A percentile compares a stretch with the other conserved stretches of the same genome.
Conservation (phyloP, 2,329 filamentous ascomycete genomes). For the Nemania sp. region DNA sequence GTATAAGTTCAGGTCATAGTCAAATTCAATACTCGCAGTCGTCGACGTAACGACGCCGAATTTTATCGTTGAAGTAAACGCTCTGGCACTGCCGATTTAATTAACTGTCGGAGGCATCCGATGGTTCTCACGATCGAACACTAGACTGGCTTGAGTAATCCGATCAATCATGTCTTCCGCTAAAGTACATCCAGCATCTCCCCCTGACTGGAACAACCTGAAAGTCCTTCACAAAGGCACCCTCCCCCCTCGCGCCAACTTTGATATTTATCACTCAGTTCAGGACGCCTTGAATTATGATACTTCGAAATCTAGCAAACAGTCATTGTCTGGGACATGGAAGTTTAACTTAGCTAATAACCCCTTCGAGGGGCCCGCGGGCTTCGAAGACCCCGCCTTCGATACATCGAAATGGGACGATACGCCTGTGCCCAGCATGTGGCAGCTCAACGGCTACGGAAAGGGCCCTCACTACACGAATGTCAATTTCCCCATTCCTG, state of each 20-base stretch:
- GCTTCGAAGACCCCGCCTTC: conserved; percentile 38
- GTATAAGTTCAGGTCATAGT: no score
- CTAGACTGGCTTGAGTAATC: no score
- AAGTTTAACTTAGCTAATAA: conserved; percentile 48
- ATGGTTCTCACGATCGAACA: neutral
- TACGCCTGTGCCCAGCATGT: conserved; percentile 67
- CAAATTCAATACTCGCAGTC: no score
- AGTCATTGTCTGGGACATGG: conserved; percentile 53
- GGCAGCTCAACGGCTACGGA: conserved; percentile 71
- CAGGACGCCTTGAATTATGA: conserved; percentile 52
- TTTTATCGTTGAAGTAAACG: no score
- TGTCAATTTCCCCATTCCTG: conserved; percentile 66
- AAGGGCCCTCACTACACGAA: conserved; percentile 68
- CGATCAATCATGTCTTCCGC: conserved; percentile 18
- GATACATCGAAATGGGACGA: conserved; percentile 48
- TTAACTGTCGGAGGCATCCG: neutral
- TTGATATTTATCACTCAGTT: conserved; percentile 54
- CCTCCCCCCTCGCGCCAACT: conserved; percentile 57
- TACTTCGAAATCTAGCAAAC: conserved; percentile 39
- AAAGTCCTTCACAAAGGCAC: conserved; percentile 60
- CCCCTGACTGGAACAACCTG: conserved; percentile 64
- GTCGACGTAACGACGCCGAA: no score
- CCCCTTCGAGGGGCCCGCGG: conserved; percentile 44
- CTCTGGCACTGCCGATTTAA: no score
- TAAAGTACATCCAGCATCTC: conserved; percentile 19